Percentiles rank a stretch among this genome's conserved stretches.
Conservation (phyloP, 805 yeast species). For the Monosporozyma solicola region DNA sequence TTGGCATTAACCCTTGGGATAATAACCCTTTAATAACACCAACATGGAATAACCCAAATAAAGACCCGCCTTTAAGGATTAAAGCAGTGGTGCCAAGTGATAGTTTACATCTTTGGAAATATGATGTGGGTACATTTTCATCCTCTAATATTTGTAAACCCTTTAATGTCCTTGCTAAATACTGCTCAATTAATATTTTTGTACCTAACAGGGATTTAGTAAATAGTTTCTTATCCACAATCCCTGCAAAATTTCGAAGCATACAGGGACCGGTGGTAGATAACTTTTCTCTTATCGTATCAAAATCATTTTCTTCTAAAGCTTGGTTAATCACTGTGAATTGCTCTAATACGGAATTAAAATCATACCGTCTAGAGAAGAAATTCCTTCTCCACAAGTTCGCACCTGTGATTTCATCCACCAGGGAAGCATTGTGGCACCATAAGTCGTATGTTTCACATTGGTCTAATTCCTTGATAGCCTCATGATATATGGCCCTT, state of each 20-base stretch:
- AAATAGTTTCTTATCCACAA: slow-evolving; percentile 68
- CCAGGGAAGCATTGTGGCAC: slow-evolving; percentile 43
- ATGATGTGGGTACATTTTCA: slow-evolving; percentile 50
- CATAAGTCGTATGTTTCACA: slow-evolving; percentile 63
- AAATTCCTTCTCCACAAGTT: slow-evolving; percentile 76
- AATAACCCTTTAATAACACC: slow-evolving; percentile 87
- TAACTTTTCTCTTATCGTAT: slow-evolving; percentile 52
- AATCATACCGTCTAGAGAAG: slow-evolving; percentile 73
- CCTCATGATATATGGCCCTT: slow-evolving; percentile 31
- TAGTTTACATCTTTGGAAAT: slow-evolving; percentile 79
- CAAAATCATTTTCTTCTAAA: slow-evolving; percentile 45
- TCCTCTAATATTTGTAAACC: slow-evolving; percentile 53
- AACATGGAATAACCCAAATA: slow-evolving; percentile 87
- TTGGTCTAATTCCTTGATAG: slow-evolving; percentile 39
- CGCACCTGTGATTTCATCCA: slow-evolving; percentile 45
- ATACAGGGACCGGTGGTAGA: slow-evolving; percentile 60
- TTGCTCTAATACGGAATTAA: slow-evolving; percentile 68
- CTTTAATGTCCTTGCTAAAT: slow-evolving; percentile 60
- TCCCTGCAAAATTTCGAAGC: slow-evolving; percentile 85
- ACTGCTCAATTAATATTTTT: slow-evolving; percentile 66
- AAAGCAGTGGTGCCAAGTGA: slow-evolving; percentile 87
- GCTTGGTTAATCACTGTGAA: slow-evolving; percentile 54
- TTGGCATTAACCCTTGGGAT: slow-evolving; percentile 65
- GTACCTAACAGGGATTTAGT: slow-evolving; percentile 83
- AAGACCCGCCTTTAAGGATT: slow-evolving; percentile 87